Percentiles rank a stretch among this genome's conserved stretches.
Conservation (phyloP, 2,329 filamentous ascomycete genomes). For the Arthroderma sp. region DNA sequence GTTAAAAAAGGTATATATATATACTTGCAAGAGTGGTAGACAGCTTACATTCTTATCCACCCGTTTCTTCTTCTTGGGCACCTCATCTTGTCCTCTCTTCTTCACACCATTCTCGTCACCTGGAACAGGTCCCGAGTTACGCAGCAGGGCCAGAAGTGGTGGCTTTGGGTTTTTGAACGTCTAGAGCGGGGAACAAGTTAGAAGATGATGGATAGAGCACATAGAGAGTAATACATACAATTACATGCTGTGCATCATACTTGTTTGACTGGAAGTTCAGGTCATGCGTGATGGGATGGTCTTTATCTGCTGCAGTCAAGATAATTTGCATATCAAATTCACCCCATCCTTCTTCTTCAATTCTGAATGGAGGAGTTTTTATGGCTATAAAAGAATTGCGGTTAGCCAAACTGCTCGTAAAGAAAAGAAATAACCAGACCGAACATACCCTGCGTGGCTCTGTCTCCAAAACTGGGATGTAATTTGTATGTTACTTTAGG, state of each 20-base stretch:
- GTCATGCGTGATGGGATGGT: conserved; percentile 71
- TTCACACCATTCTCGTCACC: conserved; percentile 55
- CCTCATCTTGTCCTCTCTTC: conserved; percentile 50
- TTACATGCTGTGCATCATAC: conserved; percentile 71
- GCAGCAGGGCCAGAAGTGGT: conserved; percentile 63
- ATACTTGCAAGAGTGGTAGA: background rate
- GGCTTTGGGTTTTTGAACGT: conserved; percentile 88
- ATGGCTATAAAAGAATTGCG: conserved; percentile 45
- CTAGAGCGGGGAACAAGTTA: conserved; percentile 25
- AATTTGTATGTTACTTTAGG: conserved; percentile 87
- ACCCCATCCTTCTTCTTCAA: conserved; percentile 92
- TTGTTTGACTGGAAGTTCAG: conserved; percentile 73
- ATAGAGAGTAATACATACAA: conserved; percentile 40
- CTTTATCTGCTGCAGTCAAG: conserved; percentile 75
- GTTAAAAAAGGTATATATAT: background rate
- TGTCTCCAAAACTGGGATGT: conserved; percentile 84
- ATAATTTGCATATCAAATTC: conserved; percentile 93
- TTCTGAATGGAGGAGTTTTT: conserved; percentile 73
- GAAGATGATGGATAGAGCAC: background rate
- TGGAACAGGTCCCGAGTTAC: conserved; percentile 75
- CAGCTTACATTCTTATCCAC: conserved; percentile 46
- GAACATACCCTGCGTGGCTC: conserved; percentile 62
- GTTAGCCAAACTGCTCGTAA: background rate
- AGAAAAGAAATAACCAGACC: background rate
- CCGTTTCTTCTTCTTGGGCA: conserved; percentile 66